These are phyloP conservation scores for Didymella arachidicola DNA, from an alignment of 2,329 filamentous ascomycete genomes.

Conservation along the genomic window DNA sequence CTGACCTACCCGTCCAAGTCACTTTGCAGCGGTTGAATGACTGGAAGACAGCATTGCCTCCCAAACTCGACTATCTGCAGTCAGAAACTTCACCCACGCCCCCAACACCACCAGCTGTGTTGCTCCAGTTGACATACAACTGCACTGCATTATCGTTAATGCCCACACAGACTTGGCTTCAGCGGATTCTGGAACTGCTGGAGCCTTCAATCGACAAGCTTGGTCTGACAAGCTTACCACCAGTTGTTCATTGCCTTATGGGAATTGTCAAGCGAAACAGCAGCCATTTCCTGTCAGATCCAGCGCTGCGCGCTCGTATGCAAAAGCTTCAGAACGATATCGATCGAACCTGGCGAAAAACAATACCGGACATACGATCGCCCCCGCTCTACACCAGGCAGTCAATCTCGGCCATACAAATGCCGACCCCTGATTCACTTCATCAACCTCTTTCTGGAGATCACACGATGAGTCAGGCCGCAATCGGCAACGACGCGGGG, in stretches of 20 bases:
- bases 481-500: neutral
- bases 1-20: constrained; percentile 40
- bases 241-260: constrained; percentile 38
- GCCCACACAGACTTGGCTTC: constrained; percentile 31
- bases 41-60: constrained; percentile 47
- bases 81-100: constrained; percentile 23
- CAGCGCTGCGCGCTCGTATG: constrained; percentile 27
- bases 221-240: constrained; percentile 37
- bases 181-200: constrained; percentile 33
- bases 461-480: constrained; percentile 7
- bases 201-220: constrained; percentile 36
- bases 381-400: constrained; percentile 11
- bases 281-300: constrained; percentile 25
- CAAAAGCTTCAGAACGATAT: constrained; percentile 29
- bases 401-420: constrained; percentile 20
- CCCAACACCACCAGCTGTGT: constrained; percentile 36
- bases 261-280: constrained; percentile 30
- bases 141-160: constrained; percentile 33
- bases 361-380: neutral
- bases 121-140: constrained; percentile 42
- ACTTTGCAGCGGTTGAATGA: constrained; percentile 47
- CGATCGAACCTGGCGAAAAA: constrained; percentile 24
- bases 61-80: constrained; percentile 34
- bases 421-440: constrained; percentile 33
- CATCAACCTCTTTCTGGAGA: constrained; percentile 23